These are phyloP conservation scores for Nannizzia gypsea DNA, from an alignment of 2,329 filamentous ascomycete species.

Conservation along the genomic window DNA sequence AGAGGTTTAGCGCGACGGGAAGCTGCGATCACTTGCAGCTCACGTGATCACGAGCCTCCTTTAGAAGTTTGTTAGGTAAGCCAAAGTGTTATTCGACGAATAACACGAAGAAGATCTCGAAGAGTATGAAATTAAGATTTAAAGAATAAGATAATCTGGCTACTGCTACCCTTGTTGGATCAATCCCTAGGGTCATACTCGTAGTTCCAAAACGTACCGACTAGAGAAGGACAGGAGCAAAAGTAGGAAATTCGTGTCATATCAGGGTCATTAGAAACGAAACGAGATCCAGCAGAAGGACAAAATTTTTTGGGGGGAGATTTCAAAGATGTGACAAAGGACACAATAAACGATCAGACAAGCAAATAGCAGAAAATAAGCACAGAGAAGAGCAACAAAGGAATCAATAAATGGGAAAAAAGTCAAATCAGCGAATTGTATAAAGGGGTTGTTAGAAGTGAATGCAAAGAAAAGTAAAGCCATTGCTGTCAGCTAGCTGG, in stretches of 20 bases:
- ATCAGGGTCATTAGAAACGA: slow-evolving; percentile 6
- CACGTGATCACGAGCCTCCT: slow-evolving; percentile 8
- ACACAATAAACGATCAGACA: neutral
- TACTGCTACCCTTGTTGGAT: slow-evolving; percentile 2
- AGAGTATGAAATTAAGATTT: neutral
- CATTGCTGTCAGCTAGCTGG: neutral
- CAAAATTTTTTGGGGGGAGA: slow-evolving; percentile 6
- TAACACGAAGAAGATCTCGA: neutral
- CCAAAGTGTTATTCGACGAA: neutral
- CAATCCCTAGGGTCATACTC: neutral
- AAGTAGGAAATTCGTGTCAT: slow-evolving; percentile 8
- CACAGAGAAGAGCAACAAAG: neutral
- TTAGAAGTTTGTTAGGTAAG: neutral
- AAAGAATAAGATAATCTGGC: neutral
- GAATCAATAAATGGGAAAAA: neutral
- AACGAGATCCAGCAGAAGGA: neutral
- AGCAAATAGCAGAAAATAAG: too few relatives aligned
- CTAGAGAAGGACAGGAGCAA: slow-evolving; percentile 2
- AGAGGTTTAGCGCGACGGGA: neutral
- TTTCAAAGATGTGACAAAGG: neutral
- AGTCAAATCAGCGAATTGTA: neutral
- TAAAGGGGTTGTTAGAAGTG: neutral
- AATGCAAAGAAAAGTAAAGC: neutral
- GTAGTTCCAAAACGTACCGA: slow-evolving; percentile 1
- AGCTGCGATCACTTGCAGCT: slow-evolving; percentile 11